Evolutionary conservation across 805 yeast species (phyloP).

Genomic region (Torulaspora microellipsoides): DNA sequence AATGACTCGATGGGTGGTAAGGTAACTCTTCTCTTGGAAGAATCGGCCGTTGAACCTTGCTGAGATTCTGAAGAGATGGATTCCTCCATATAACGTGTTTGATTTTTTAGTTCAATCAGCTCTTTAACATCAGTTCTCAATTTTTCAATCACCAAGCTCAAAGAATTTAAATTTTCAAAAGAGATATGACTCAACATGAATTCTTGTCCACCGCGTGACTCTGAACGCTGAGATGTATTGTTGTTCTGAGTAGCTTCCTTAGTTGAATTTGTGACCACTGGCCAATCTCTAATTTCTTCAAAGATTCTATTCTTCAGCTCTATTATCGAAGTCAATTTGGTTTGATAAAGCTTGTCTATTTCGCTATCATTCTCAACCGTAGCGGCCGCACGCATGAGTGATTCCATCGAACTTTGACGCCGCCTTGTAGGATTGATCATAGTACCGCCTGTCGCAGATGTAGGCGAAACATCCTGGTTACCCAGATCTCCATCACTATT

Average conservation of each 20-base stretch:
- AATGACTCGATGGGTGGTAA: conserved; percentile 13
- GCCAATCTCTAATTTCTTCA: conserved; percentile 15
- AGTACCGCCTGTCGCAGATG: neutral
- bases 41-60: conserved; percentile 1
- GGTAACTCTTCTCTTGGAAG: conserved; percentile 6
- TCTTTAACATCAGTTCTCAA: conserved; percentile 8
- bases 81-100: conserved; percentile 9
- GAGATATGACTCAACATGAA: conserved; percentile 7
- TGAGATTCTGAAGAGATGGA: conserved; percentile 9
- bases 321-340: conserved; percentile 13
- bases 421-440: conserved; percentile 3
- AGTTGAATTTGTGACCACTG: conserved; percentile 4
- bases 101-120: conserved; percentile 9
- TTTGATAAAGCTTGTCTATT: conserved; percentile 14
- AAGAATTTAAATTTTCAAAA: conserved; percentile 7
- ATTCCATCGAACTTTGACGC: conserved; percentile 20
- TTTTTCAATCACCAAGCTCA: conserved; percentile 5
- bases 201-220: neutral
- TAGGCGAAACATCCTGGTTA: conserved; percentile 5
- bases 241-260: neutral
- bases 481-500: neutral
- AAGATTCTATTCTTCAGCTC: conserved; percentile 14
- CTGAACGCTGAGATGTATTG: no score
- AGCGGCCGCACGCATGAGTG: conserved; percentile 25
- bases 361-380: conserved; percentile 13